Conservation (phyloP, 345 rosid species). For the Firmiana major region DNA sequence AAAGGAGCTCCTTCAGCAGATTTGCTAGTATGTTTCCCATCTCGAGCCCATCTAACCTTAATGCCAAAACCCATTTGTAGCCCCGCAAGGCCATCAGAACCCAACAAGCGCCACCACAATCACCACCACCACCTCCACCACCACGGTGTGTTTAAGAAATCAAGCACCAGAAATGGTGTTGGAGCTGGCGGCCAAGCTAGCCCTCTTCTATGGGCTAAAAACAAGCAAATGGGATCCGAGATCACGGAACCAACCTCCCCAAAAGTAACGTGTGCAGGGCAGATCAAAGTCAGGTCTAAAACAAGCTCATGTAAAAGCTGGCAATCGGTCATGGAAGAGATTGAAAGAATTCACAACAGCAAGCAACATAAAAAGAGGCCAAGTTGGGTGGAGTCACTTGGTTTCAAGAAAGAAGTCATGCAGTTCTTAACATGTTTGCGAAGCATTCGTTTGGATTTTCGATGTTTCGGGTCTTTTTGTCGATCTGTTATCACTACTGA, state of each 20-base stretch:
- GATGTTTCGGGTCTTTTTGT: slow-evolving; percentile 71
- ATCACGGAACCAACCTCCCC: slow-evolving; percentile 82
- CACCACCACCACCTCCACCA: slow-evolving; percentile 28
- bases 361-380: slow-evolving; percentile 35
- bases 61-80: slow-evolving; percentile 71
- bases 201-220: slow-evolving; percentile 66
- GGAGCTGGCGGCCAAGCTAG: slow-evolving; percentile 36
- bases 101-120: slow-evolving; percentile 40
- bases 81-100: slow-evolving; percentile 52
- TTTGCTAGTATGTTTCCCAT: slow-evolving; percentile 86
- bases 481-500: slow-evolving; percentile 39
- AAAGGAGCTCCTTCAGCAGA: slow-evolving; percentile 65
- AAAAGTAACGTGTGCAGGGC: slow-evolving; percentile 87
- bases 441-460: slow-evolving; percentile 49
- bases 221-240: slow-evolving; percentile 48
- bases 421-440: slow-evolving; percentile 70
- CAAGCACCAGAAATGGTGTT: slow-evolving; percentile 27
- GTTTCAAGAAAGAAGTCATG: slow-evolving; percentile 66
- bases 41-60: slow-evolving; percentile 62
- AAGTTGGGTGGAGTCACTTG: slow-evolving; percentile 49
- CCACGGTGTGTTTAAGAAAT: slow-evolving; percentile 30
- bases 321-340: slow-evolving; percentile 78
- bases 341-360: slow-evolving; percentile 51
- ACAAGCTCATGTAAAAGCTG: slow-evolving; percentile 58
- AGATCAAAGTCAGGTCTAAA: slow-evolving; percentile 80